phyloP scores from a whole-genome alignment of 192 early-diverging fungal genomes.

The Linnemannia exigua region DNA sequence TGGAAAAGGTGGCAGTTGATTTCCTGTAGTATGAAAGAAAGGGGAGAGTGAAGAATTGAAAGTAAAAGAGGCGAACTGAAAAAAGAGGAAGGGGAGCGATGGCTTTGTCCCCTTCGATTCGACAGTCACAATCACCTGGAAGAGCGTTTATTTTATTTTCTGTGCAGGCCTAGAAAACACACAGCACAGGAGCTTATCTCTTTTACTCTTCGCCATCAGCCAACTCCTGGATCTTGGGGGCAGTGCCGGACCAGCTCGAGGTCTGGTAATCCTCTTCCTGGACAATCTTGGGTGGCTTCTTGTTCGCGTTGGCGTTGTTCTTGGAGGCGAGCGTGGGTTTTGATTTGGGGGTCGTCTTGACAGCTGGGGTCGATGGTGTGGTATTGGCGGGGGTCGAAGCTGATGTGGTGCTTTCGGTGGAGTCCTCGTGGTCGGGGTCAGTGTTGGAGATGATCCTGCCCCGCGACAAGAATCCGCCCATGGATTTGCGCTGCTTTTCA shows the following conservation, averaged over 20 bases:
- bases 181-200: neutral
- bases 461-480: constrained; percentile 58
- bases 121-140: neutral
- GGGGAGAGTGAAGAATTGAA: neutral
- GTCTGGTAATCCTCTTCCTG: constrained; percentile 37
- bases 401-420: neutral
- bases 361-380: neutral
- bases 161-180: neutral
- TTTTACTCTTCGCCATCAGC: constrained; percentile 49
- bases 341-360: constrained; percentile 27
- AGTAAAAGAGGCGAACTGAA: neutral
- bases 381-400: neutral
- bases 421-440: constrained; percentile 25
- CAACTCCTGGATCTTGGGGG: constrained; percentile 52
- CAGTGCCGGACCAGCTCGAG: constrained; percentile 50
- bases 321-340: constrained; percentile 41
- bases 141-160: neutral
- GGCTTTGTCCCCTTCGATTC: neutral
- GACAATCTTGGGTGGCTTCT: constrained; percentile 25
- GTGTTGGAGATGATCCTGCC: constrained; percentile 48
- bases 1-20: neutral
- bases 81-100: neutral
- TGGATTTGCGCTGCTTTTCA: constrained; percentile 54
- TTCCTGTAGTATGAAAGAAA: neutral
- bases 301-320: constrained; percentile 1